Evolutionary conservation across 345 rosid genomes (phyloP).

Genomic region (Sonneratia caseolaris): DNA sequence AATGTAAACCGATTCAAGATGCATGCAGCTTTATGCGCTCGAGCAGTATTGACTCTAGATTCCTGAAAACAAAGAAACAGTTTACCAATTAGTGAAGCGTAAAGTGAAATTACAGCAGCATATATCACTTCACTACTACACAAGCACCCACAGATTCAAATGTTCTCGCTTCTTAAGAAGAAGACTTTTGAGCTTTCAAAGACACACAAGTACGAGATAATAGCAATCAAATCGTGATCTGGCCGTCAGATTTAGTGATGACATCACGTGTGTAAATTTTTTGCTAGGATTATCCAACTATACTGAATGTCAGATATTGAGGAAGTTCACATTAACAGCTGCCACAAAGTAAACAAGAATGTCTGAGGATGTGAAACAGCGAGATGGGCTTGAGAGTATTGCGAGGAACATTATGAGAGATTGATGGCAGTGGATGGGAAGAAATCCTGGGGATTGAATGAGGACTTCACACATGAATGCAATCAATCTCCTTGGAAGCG

Average conservation of each 20-base stretch:
- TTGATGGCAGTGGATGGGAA: neutral
- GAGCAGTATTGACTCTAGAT: neutral
- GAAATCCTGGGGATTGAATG: too few relatives aligned
- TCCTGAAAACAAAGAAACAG: neutral
- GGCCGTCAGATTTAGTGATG: neutral
- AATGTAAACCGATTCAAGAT: neutral
- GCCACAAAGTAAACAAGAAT: neutral
- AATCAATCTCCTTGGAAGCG: neutral
- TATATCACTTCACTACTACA: neutral
- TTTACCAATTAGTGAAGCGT: neutral
- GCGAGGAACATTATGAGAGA: neutral
- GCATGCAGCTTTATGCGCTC: neutral
- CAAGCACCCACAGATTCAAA: neutral
- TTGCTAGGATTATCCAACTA: neutral
- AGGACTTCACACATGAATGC: too few relatives aligned
- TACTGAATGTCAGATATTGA: neutral
- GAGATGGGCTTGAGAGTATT: neutral
- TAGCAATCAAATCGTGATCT: neutral
- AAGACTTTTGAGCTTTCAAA: neutral
- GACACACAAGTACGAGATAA: neutral
- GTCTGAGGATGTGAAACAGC: neutral
- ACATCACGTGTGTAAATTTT: neutral
- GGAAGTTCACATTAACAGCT: neutral
- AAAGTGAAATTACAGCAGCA: neutral
- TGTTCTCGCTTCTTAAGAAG: neutral